Base-by-base conservation (phyloP, 257 asterid genomes). In the Nicotiana paniculata region DNA sequence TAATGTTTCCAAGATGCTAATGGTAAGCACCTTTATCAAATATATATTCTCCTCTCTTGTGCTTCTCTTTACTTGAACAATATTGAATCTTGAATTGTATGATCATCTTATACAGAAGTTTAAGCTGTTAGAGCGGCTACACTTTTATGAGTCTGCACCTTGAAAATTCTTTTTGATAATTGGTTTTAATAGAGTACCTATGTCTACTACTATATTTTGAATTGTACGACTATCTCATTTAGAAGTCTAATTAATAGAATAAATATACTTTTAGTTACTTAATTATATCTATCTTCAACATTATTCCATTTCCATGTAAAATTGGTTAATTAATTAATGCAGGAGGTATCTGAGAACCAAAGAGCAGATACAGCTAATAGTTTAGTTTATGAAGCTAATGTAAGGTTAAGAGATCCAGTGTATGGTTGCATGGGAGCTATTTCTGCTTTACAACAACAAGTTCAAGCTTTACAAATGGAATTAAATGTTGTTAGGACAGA, bases 401-500 rank as follows among this genome's bases (percentile, higher is more conserved):
- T 90, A 58, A 85, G 98, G 90, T 83, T 93, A 35, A 90, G 92
- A 69, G 97, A 95, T 86, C 98, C 98, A 1, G 94, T 95, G 11
- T 91, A 93, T 30, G 98, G 97, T 15, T 93, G 97, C 97, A 89
- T 95, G 95, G 98, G 98, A 39, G 90, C 93, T 0, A 90, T 95
- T 57, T 90, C 97, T 18, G 82, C 91, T 15, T 85, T 95, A 80
- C 97, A 95, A 72, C 95, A 93, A 33, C 89, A 94, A 66, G 89
- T 94, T 12, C 92, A 91, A 72, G 28, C 89, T 24, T 51, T 93
- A 57, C 95, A 93, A 84, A 91, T 90, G 0, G 91, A 93, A 66
- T 78, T 94, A 9, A 89, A 83, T 77, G 90, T 91, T 21, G 89
- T 91, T 8, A 90, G 87, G 74, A 84, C 89, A 39, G 94, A 93